phyloP scores from a whole-genome alignment of 768 basidiomycete species.

The Mycena vitilis region DNA sequence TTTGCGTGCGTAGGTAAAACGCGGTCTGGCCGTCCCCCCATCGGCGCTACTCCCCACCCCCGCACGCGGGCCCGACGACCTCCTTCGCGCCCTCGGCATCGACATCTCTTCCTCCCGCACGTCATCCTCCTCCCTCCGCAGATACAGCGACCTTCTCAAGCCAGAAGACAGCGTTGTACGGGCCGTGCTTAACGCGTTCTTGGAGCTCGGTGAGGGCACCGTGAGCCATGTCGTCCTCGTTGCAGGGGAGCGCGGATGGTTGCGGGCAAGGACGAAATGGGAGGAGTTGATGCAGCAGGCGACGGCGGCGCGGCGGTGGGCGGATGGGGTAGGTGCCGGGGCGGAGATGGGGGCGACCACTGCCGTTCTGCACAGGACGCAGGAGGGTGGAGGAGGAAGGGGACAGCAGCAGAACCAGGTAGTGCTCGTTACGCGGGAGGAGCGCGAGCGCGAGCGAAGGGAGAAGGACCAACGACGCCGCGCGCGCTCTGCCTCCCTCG shows the following conservation, averaged over 20 bases:
- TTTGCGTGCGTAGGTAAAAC: too few species aligned
- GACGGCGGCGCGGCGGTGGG: conserved; percentile 63
- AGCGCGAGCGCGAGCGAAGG: conserved; percentile 7
- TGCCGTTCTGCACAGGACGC: not conserved
- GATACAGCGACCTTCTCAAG: conserved; percentile 25
- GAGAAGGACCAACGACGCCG: not conserved
- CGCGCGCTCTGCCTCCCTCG: conserved; percentile 17
- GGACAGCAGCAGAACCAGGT: not conserved
- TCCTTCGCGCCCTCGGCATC: not conserved
- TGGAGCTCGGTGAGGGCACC: conserved; percentile 79
- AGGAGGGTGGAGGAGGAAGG: too few species aligned
- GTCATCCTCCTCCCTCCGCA: too few species aligned
- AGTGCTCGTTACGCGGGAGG: conserved; percentile 23
- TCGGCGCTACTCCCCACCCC: too few species aligned
- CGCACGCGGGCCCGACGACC: not conserved
- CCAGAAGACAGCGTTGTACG: conserved; percentile 62
- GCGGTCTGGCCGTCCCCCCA: too few species aligned
- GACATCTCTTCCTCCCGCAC: not conserved
- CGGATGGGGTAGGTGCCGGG: conserved; percentile 25
- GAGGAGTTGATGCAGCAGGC: conserved; percentile 76
- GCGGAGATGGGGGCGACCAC: conserved; percentile 16
- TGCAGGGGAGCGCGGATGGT: conserved; percentile 79
- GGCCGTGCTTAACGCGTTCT: conserved; percentile 74
- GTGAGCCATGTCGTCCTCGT: conserved; percentile 69
- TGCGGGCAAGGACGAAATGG: conserved; percentile 72